Percentiles rank a stretch among this genome's conserved stretches.
phyloP scores from a whole-genome alignment of 1,284 basidiomycete species.

The Anthracocystis walkeri region DNA sequence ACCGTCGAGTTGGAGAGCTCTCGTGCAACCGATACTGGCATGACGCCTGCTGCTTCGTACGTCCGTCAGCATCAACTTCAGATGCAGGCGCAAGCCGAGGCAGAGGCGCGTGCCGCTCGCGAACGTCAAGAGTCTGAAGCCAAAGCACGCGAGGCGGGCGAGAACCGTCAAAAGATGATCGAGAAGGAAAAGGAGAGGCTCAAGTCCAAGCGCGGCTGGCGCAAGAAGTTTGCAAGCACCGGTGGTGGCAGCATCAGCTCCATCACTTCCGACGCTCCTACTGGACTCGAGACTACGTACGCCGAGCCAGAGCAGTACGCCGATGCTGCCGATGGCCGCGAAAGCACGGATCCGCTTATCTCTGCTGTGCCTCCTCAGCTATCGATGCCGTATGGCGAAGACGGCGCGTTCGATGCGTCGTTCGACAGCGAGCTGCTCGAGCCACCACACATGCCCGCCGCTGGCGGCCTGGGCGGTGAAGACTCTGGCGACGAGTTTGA shows the following conservation, averaged over 20 bases:
- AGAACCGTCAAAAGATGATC: slow-evolving; percentile 71
- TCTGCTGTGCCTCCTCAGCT: slow-evolving; percentile 39
- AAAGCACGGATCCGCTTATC: slow-evolving; percentile 27
- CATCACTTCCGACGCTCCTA: slow-evolving; percentile 43
- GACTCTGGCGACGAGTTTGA: slow-evolving; percentile 74
- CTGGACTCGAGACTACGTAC: slow-evolving; percentile 58
- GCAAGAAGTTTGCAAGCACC: slow-evolving; percentile 70
- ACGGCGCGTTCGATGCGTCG: slow-evolving; percentile 74
- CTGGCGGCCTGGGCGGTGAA: slow-evolving; percentile 63
- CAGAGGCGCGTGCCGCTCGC: slow-evolving; percentile 70
- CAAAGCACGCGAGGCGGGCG: slow-evolving; percentile 69
- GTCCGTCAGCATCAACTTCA: slow-evolving; percentile 83
- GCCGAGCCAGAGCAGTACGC: slow-evolving; percentile 34
- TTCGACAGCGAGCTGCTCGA: slow-evolving; percentile 81
- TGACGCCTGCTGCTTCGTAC: slow-evolving; percentile 91
- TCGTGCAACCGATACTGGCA: slow-evolving; percentile 77
- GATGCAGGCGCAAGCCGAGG: slow-evolving; percentile 73
- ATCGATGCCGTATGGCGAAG: slow-evolving; percentile 64
- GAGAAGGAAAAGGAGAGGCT: slow-evolving; percentile 70
- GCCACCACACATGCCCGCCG: slow-evolving; percentile 75
- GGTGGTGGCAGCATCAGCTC: slow-evolving; percentile 48
- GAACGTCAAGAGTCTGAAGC: slow-evolving; percentile 75
- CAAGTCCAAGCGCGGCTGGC: slow-evolving; percentile 68
- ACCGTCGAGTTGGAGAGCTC: slow-evolving; percentile 83
- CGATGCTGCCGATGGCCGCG: slow-evolving; percentile 20